A percentile compares a stretch with the other conserved stretches of the same genome.
These are phyloP conservation scores for Plasmodium reichenowi DNA, from an alignment of 169 alveolate genomes.

Conservation along the genomic window DNA sequence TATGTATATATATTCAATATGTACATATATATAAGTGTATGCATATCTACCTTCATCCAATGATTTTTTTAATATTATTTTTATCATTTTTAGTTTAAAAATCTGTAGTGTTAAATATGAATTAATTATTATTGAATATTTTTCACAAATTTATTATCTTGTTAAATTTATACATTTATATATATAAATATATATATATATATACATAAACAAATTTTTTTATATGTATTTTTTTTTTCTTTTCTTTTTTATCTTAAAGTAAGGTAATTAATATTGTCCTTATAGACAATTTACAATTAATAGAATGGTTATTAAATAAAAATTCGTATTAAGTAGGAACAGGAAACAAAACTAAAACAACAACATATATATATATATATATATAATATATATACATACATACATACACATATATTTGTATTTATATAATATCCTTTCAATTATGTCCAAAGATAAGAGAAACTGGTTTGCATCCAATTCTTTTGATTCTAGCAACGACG, in stretches of 20 bases:
- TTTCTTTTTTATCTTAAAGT: conserved; percentile 33
- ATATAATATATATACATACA: background rate
- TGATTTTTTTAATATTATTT: background rate
- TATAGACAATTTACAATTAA: conserved; percentile 22
- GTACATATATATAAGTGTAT: conserved; percentile 4
- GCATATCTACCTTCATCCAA: background rate
- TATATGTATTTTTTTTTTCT: conserved; percentile 13
- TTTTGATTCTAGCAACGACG: conserved; percentile 31
- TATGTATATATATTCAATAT: background rate
- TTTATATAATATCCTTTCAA: background rate
- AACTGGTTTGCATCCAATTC: conserved; percentile 25
- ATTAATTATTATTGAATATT: background rate
- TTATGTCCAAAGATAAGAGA: conserved; percentile 55
- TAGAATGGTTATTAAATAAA: conserved; percentile 38
- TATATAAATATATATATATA: background rate
- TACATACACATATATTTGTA: conserved; percentile 8
- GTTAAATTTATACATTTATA: background rate
- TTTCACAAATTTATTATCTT: background rate
- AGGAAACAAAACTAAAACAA: conserved; percentile 20
- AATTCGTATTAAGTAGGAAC: conserved; percentile 24
- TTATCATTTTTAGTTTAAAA: background rate
- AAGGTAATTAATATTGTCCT: conserved; percentile 45
- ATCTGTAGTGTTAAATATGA: no score
- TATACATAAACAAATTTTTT: background rate
- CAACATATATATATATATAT: conserved; percentile 11